Conservation (phyloP, 2,329 filamentous ascomycete genomes). For the Verticillium alfalfae region DNA sequence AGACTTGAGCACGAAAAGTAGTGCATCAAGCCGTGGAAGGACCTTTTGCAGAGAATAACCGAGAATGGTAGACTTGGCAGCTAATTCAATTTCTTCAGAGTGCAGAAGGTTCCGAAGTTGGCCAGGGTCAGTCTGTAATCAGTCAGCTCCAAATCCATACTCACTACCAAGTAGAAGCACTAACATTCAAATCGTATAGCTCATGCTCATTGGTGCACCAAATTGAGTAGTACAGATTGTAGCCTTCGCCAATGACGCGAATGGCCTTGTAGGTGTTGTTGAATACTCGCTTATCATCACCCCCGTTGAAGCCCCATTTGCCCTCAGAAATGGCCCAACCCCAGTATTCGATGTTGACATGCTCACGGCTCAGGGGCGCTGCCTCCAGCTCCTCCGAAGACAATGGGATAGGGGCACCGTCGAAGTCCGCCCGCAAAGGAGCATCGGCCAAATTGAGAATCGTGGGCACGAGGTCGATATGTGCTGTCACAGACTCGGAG, state of each 20-base stretch:
- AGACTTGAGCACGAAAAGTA: conserved; percentile 55
- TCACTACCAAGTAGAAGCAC: conserved; percentile 3
- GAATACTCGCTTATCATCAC: conserved; percentile 12
- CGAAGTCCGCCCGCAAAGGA: conserved; percentile 38
- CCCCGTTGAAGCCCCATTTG: conserved; percentile 14
- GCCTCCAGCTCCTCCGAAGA: conserved; percentile 10
- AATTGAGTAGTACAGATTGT: conserved; percentile 36
- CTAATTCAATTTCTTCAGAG: conserved; percentile 5
- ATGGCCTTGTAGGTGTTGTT: conserved; percentile 52
- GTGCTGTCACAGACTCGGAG: conserved; percentile 30
- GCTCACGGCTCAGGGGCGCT: conserved; percentile 28
- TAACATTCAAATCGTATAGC: conserved; percentile 45
- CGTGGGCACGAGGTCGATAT: conserved; percentile 51
- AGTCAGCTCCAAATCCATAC: neutral
- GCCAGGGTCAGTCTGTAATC: conserved; percentile 38
- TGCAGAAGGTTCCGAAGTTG: conserved; percentile 29
- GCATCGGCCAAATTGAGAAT: conserved; percentile 34
- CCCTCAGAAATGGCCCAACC: conserved; percentile 28
- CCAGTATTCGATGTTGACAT: conserved; percentile 50
- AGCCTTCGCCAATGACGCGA: conserved; percentile 27
- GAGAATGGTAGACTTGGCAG: conserved; percentile 16
- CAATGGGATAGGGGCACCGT: conserved; percentile 41
- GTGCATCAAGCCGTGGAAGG: conserved; percentile 47
- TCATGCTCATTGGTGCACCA: conserved; percentile 45
- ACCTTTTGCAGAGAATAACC: conserved; percentile 31